These are phyloP conservation scores for Sonneratia alba DNA, from an alignment of 345 rosid species.

Conservation along the genomic window DNA sequence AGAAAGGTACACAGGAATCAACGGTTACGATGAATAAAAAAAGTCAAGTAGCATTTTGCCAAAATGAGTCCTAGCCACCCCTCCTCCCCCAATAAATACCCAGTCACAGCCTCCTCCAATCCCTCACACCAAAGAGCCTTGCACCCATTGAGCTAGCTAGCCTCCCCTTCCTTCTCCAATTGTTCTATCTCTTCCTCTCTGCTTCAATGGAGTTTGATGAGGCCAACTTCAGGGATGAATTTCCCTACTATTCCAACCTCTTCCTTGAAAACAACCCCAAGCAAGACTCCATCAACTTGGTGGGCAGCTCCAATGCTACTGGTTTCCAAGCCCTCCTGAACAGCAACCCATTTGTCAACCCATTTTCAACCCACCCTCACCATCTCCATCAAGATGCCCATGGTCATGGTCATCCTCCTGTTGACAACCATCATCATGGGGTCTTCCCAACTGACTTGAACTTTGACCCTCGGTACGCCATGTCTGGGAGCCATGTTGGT, in stretches of 20 bases:
- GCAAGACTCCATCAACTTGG: not conserved
- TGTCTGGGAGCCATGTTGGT: not conserved
- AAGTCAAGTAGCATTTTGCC: no score
- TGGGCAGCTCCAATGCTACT: not conserved
- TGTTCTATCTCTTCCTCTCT: conserved; percentile 3
- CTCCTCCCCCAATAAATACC: no score
- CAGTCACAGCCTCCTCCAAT: not conserved
- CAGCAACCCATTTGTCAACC: not conserved
- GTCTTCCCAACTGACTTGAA: not conserved
- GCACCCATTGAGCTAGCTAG: no score
- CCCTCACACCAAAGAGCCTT: not conserved
- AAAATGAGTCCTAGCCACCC: no score
- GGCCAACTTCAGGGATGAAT: conserved; percentile 26
- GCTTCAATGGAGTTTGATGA: conserved; percentile 35
- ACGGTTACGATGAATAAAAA: no score
- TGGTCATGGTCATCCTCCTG: not conserved
- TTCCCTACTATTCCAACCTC: conserved; percentile 23
- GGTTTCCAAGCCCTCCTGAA: not conserved
- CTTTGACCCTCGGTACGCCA: not conserved
- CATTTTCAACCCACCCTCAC: no score
- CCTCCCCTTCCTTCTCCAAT: not conserved
- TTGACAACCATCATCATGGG: not conserved
- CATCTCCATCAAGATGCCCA: not conserved
- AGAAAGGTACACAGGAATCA: no score
- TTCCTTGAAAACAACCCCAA: conserved; percentile 15